Percentiles rank a stretch among this genome's conserved stretches.
Evolutionary conservation across 495 filamentous ascomycete species (phyloP).

Genomic region (Neurospora discreta): DNA sequence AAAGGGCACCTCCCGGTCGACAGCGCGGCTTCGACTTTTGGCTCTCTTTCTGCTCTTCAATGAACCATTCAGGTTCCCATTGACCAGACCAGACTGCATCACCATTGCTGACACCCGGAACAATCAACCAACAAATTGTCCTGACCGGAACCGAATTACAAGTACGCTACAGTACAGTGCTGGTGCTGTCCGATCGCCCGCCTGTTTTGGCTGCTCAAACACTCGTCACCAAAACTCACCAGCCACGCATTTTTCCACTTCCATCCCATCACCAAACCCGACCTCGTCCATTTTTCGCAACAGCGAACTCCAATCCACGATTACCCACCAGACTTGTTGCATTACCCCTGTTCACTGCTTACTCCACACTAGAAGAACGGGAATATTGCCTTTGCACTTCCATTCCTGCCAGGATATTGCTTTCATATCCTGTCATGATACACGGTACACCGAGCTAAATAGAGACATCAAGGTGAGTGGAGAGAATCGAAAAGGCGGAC

Average conservation of each 20-base stretch:
- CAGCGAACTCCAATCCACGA: neutral
- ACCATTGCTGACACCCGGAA: neutral
- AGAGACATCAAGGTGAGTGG: constrained; percentile 8
- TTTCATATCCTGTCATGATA: constrained; percentile 6
- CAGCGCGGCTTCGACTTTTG: neutral
- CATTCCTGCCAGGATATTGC: constrained; percentile 5
- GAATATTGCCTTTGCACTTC: constrained; percentile 7
- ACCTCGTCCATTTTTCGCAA: constrained; percentile 19
- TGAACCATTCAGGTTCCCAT: constrained; percentile 1
- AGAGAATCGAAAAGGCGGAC: neutral
- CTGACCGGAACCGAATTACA: neutral
- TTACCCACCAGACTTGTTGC: constrained; percentile 2
- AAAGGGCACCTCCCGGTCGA: neutral
- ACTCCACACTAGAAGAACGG: neutral
- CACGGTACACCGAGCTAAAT: constrained; percentile 3
- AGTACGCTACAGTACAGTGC: neutral
- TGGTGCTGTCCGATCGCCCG: constrained; percentile 4
- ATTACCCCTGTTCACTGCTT: neutral
- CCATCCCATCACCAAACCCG: constrained; percentile 4
- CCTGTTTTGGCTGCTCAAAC: neutral
- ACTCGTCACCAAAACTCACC: constrained; percentile 11
- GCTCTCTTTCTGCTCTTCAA: neutral
- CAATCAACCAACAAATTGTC: neutral
- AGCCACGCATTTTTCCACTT: constrained; percentile 17
- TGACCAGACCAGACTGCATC: constrained; percentile 9